These are phyloP conservation scores for Ustilago trichophora DNA, from an alignment of 1,284 basidiomycete species.

Conservation along the genomic window DNA sequence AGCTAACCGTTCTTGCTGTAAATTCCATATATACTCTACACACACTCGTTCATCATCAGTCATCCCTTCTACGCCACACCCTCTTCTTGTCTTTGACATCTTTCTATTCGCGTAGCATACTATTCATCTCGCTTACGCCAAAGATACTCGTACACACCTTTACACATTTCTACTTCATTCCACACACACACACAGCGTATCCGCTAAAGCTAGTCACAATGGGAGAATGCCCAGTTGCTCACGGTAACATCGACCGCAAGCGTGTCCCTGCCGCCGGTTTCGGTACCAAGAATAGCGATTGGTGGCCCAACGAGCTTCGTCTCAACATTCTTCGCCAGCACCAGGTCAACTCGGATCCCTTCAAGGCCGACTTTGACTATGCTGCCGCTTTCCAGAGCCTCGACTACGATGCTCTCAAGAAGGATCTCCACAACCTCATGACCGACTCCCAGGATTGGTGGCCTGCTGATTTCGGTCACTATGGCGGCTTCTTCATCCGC, in stretches of 20 bases:
- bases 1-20: background rate
- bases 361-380: conserved; percentile 33
- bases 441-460: conserved; percentile 44
- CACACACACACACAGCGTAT: background rate
- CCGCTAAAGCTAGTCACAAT: background rate
- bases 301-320: conserved; percentile 38
- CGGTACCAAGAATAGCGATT: conserved; percentile 36
- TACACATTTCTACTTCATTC: background rate
- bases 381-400: conserved; percentile 38
- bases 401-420: conserved; percentile 42
- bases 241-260: conserved; percentile 33
- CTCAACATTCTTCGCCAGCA: conserved; percentile 43
- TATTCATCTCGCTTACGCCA: conserved; percentile 2
- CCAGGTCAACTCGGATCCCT: conserved; percentile 33
- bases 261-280: conserved; percentile 26
- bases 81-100: conserved; percentile 3
- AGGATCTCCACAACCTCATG: conserved; percentile 30
- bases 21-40: conserved; percentile 4
- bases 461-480: conserved; percentile 42
- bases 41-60: background rate
- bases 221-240: conserved; percentile 41
- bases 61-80: conserved; percentile 19
- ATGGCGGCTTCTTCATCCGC: conserved; percentile 43
- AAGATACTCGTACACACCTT: conserved; percentile 1
- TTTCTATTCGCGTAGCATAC: conserved; percentile 4